Conservation (phyloP, 257 asterid genomes). For the Petunia axillaris region DNA sequence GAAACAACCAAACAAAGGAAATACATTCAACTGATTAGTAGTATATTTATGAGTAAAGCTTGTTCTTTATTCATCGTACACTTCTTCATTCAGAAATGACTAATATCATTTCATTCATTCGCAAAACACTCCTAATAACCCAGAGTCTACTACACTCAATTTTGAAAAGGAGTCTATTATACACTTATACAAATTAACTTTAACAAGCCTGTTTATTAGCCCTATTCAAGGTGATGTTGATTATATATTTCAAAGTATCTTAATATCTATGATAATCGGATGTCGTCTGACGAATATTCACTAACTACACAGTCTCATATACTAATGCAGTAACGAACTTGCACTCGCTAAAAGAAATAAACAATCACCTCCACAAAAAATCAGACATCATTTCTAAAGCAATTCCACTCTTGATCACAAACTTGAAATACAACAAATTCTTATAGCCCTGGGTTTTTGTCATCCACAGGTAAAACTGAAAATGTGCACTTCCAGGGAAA, state of each 20-base stretch:
- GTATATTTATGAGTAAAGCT: neutral
- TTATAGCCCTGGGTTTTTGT: too few relatives aligned
- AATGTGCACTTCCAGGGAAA: too few relatives aligned
- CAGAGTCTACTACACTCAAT: neutral
- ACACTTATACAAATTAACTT: neutral
- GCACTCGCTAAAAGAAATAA: too few relatives aligned
- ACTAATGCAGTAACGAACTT: too few relatives aligned
- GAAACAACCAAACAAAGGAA: neutral
- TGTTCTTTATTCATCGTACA: conserved; percentile 1
- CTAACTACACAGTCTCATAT: neutral
- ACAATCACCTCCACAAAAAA: too few relatives aligned
- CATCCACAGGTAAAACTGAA: too few relatives aligned
- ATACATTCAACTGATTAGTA: neutral
- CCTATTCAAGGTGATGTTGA: neutral
- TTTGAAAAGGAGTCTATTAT: neutral
- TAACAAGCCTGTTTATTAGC: neutral
- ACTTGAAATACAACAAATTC: too few relatives aligned
- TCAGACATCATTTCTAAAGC: too few relatives aligned
- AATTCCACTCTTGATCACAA: too few relatives aligned
- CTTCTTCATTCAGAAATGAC: neutral
- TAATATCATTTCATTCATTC: neutral
- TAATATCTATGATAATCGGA: neutral
- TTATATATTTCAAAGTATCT: neutral
- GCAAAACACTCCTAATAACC: neutral
- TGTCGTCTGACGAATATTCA: neutral